Evolutionary conservation across 2,329 filamentous ascomycete species (phyloP).

Genomic region (Alternaria brassicicola): DNA sequence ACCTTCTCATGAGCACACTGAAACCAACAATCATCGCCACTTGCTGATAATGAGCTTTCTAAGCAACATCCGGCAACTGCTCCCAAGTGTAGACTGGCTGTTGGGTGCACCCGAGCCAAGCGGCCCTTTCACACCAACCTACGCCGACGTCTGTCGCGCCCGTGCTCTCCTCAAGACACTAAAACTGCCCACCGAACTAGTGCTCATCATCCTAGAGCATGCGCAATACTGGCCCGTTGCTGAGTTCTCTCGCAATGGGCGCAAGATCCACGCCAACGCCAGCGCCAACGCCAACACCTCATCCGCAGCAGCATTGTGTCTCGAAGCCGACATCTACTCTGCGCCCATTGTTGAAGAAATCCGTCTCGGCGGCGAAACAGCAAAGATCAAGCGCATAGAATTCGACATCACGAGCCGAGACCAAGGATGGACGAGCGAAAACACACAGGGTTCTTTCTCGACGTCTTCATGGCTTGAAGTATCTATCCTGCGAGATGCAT

Average conservation of each 20-base stretch:
- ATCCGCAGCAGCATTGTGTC: slow-evolving; percentile 23
- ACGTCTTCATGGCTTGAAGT: slow-evolving; percentile 45
- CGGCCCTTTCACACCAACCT: slow-evolving; percentile 18
- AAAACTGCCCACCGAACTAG: slow-evolving; percentile 39
- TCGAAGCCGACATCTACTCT: slow-evolving; percentile 21
- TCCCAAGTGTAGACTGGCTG: not conserved
- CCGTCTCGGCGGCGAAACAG: slow-evolving; percentile 17
- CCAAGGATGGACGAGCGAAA: slow-evolving; percentile 44
- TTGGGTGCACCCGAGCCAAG: not conserved
- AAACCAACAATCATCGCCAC: not conserved
- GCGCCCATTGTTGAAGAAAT: slow-evolving; percentile 9
- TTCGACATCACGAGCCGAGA: slow-evolving; percentile 35
- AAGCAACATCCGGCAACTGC: not conserved
- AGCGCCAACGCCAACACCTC: slow-evolving; percentile 1
- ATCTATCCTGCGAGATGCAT: slow-evolving; percentile 33
- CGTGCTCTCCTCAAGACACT: slow-evolving; percentile 30
- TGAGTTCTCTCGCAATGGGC: not conserved
- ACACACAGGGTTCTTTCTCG: slow-evolving; percentile 30
- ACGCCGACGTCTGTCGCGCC: slow-evolving; percentile 30
- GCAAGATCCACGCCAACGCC: slow-evolving; percentile 1
- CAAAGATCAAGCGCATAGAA: slow-evolving; percentile 30
- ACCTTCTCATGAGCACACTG: not conserved
- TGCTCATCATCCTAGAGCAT: slow-evolving; percentile 34
- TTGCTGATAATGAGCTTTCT: not conserved
- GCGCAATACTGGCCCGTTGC: slow-evolving; percentile 34